These are phyloP conservation scores for Solanum virginianum DNA, from an alignment of 257 asterid species.

Conservation along the genomic window DNA sequence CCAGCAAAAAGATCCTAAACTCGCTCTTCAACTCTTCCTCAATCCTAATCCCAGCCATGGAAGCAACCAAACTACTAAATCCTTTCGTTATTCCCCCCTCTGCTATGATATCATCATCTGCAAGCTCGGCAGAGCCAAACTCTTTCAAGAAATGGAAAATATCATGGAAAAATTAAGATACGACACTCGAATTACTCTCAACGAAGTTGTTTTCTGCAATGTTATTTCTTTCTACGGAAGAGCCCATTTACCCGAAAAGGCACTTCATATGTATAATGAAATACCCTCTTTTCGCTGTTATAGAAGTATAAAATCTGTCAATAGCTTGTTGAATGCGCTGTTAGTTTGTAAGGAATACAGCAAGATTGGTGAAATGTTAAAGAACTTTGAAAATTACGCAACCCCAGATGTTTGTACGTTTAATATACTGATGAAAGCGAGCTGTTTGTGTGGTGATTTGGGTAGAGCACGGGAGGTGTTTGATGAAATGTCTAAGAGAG, in stretches of 20 bases:
- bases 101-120: slow-evolving; percentile 74
- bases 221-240: slow-evolving; percentile 50
- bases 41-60: slow-evolving; percentile 38
- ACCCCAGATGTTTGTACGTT: slow-evolving; percentile 56
- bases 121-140: slow-evolving; percentile 67
- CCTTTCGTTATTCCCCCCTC: slow-evolving; percentile 50
- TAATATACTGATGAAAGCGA: slow-evolving; percentile 45
- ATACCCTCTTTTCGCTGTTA: slow-evolving; percentile 45
- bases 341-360: slow-evolving; percentile 37
- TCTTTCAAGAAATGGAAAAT: slow-evolving; percentile 55
- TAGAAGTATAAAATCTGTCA: slow-evolving; percentile 50
- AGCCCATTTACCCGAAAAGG: slow-evolving; percentile 43
- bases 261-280: slow-evolving; percentile 43
- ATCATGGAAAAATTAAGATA: slow-evolving; percentile 29
- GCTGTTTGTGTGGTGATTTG: slow-evolving; percentile 24
- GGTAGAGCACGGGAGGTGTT: slow-evolving; percentile 34
- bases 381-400: slow-evolving; percentile 22
- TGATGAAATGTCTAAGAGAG: slow-evolving; percentile 50
- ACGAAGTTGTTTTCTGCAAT: slow-evolving; percentile 58
- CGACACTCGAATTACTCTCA: slow-evolving; percentile 38
- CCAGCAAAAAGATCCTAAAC: slow-evolving; percentile 47
- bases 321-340: slow-evolving; percentile 44
- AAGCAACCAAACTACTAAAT: slow-evolving; percentile 21
- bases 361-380: slow-evolving; percentile 27
- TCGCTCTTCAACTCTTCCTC: slow-evolving; percentile 65